phyloP scores from a whole-genome alignment of 1,284 basidiomycete species.

The Cutaneotrichosporon spelunceum region DNA sequence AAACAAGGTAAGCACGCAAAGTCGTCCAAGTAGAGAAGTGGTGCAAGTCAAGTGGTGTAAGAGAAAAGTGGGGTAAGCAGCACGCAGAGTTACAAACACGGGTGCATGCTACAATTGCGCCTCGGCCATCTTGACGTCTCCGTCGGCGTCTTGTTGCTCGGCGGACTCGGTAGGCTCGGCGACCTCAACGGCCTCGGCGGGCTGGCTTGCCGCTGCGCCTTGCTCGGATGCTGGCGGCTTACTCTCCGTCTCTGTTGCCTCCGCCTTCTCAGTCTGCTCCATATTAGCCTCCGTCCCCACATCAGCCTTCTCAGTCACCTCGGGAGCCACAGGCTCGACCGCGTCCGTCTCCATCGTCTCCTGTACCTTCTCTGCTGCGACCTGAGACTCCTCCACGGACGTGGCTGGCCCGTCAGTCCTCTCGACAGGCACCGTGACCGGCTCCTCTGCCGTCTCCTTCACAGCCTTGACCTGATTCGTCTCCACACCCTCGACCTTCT shows the following conservation, averaged over 20 bases:
- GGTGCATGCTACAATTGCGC: not conserved
- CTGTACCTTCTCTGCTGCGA: not conserved
- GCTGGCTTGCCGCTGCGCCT: not conserved
- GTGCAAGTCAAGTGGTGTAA: no score
- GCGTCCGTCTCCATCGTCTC: not conserved
- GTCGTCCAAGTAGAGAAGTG: no score
- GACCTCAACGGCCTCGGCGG: not conserved
- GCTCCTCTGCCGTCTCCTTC: slow-evolving; percentile 5
- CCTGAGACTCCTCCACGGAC: not conserved
- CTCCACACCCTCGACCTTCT: not conserved
- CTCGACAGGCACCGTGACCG: not conserved
- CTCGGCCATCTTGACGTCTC: slow-evolving; percentile 6
- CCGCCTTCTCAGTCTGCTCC: not conserved
- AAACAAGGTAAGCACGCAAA: no score
- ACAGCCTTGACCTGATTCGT: not conserved
- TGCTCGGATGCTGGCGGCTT: not conserved
- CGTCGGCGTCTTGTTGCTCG: slow-evolving; percentile 4
- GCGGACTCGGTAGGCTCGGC: not conserved
- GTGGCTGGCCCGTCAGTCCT: not conserved
- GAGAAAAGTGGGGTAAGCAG: no score
- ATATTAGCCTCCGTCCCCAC: not conserved
- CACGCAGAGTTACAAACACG: not conserved
- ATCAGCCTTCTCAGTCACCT: not conserved
- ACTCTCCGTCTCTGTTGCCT: slow-evolving; percentile 1
- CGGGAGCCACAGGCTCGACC: no score